Base-by-base conservation (phyloP, 345 rosid genomes). In the Luvunga scandens region DNA sequence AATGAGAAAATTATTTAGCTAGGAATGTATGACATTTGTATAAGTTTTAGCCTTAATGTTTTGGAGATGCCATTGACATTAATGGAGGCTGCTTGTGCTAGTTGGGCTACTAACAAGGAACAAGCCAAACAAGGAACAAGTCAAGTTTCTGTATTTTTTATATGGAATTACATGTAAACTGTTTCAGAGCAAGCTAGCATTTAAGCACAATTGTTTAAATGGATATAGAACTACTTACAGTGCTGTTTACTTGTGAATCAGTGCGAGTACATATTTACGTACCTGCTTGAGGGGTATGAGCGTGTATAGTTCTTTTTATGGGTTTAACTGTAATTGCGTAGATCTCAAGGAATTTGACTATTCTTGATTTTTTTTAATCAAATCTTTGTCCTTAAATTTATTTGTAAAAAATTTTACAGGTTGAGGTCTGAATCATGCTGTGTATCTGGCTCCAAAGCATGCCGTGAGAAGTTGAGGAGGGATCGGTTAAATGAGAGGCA, bases 381-480 rank as follows among this genome's bases (percentile, higher is more conserved):
- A 13, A 62, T n/a, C 1, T 48, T 27, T 76, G 48, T 69, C 31
- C 22, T 24, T n/a, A 55, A 28, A 19, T 73, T 14, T n/a, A 25
- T 53, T 5, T 31, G 67, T 25, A 27, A 66, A 57, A 66, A 7
- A 24, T 34, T 63, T 73, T 56, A 16, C 50, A 70, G 81, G 79
- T 69, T 70, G 76, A 82, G 61, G 28, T 30, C 48, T 48, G 85
- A 68, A 45, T 19, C 82, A 63, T 69, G 72, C 24, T 28, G 28
- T 57, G 50, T 53, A 50, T 50, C 70, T 42, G 73, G 81, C 66
- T 56, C 85, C 73, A 78, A 78, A 82, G 79, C 82, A 79, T 82
- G 77, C 73, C 63, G 77, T 7, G 82, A 82, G 79, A 82, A 82
- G 73, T 61, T 78, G 79, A 39, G 77, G 12, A 82, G 81, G 67